A percentile compares a stretch with the other conserved stretches of the same genome.
Conservation (phyloP, 2,329 filamentous ascomycete genomes). For the Botrytis medusae region DNA sequence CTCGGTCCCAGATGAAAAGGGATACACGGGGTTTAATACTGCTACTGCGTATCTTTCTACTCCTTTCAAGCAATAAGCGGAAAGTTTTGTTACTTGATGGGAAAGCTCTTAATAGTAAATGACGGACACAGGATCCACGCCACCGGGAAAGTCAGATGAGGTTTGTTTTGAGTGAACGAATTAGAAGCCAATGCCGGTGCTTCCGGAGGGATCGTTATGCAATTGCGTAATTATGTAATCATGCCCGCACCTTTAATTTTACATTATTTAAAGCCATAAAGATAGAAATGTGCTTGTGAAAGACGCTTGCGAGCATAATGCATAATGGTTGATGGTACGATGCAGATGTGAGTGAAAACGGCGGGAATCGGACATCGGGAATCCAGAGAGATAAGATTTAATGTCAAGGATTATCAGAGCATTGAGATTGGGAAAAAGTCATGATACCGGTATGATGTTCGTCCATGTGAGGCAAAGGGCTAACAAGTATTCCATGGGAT, state of each 20-base stretch:
- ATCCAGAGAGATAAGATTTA: background rate
- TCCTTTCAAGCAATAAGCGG: conserved; percentile 11
- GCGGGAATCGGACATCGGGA: background rate
- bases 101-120: conserved; percentile 9
- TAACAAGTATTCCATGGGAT: background rate
- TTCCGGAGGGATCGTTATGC: background rate
- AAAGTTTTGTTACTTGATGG: conserved; percentile 9
- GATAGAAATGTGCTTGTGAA: background rate
- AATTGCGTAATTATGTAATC: background rate
- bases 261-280: background rate
- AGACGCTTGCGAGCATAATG: background rate
- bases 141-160: conserved; percentile 15
- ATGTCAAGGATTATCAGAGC: background rate
- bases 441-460: background rate
- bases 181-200: conserved; percentile 7
- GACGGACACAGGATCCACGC: conserved; percentile 17
- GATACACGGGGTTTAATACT: background rate
- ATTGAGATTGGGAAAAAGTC: background rate
- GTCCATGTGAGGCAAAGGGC: background rate
- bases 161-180: background rate
- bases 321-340: too few relatives aligned
- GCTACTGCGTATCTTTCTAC: too few relatives aligned
- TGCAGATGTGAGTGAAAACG: background rate
- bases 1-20: background rate
- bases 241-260: background rate